Percentiles rank a stretch among this genome's conserved stretches.
Evolutionary conservation across 352 stramenopile genomes (phyloP).

Genomic region (Globisporangium splendens): DNA sequence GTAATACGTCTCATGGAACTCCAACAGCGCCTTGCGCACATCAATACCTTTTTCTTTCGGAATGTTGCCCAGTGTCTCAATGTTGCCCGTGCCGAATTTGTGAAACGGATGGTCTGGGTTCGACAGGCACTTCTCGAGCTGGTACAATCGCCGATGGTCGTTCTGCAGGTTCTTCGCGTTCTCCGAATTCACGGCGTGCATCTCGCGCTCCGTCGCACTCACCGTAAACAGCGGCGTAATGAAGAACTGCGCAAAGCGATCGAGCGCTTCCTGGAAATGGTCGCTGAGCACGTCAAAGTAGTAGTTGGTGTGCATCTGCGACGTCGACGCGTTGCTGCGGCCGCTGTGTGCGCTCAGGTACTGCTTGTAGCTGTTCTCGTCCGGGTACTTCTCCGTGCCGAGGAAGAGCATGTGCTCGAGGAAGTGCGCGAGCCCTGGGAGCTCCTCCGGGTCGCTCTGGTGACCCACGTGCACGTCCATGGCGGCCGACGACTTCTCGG

Average conservation of each 20-base stretch:
- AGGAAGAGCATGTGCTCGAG: constrained; percentile 98
- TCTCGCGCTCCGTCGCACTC: constrained; percentile 90
- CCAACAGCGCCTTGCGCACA: constrained; percentile 65
- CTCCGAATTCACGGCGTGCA: constrained; percentile 96
- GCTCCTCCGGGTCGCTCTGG: constrained; percentile 83
- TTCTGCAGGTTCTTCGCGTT: constrained; percentile 96
- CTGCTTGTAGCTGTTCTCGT: constrained; percentile 93
- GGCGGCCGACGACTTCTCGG: constrained; percentile 90
- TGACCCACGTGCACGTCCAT: constrained; percentile 96
- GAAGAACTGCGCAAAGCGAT: constrained; percentile 98
- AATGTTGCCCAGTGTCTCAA: constrained; percentile 60
- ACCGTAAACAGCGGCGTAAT: constrained; percentile 93
- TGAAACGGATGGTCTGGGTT: constrained; percentile 77
- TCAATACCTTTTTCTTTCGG: constrained; percentile 43
- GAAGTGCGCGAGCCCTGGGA: constrained; percentile 91
- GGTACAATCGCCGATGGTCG: constrained; percentile 85
- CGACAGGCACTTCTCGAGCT: constrained; percentile 76
- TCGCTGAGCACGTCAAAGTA: constrained; percentile 94
- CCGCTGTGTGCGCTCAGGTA: constrained; percentile 94
- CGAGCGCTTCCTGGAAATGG: constrained; percentile 82
- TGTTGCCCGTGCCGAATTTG: constrained; percentile 91
- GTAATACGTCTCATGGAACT: constrained; percentile 90
- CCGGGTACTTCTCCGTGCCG: constrained; percentile 94
- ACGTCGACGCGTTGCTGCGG: constrained; percentile 95
- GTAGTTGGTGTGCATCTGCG: constrained; percentile 95